phyloP scores from a whole-genome alignment of 192 early-diverging fungal genomes.

The Coemansia sp. region DNA sequence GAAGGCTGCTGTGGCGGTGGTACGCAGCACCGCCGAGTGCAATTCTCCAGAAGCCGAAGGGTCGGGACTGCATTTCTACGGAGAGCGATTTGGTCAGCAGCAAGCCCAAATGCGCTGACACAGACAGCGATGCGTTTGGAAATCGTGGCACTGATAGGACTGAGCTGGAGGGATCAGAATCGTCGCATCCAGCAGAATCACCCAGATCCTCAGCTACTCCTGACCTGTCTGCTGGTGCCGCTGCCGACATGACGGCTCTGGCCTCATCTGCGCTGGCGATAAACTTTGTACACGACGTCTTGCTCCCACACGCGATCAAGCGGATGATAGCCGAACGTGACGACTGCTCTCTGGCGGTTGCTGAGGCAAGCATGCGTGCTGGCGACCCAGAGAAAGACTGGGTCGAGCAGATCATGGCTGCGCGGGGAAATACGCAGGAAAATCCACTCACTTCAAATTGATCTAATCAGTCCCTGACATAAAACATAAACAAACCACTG shows the following conservation, averaged over 20 bases:
- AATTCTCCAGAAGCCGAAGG: not conserved
- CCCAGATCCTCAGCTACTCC: not conserved
- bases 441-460: too few species aligned
- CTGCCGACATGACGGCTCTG: not conserved
- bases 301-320: conserved; percentile 51
- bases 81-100: not conserved
- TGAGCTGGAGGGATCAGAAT: not conserved
- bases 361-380: conserved; percentile 32
- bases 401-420: conserved; percentile 53
- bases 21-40: conserved; percentile 33
- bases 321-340: conserved; percentile 36
- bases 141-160: not conserved
- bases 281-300: conserved; percentile 49
- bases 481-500: too few species aligned
- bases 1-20: conserved; percentile 40
- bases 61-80: not conserved
- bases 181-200: conserved; percentile 6
- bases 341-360: conserved; percentile 34
- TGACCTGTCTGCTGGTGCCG: not conserved
- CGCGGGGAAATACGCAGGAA: conserved; percentile 7
- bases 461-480: not conserved
- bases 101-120: not conserved
- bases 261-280: conserved; percentile 17
- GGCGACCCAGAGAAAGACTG: conserved; percentile 31
- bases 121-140: not conserved